These are phyloP conservation scores for Paraphoma sp. DNA, from an alignment of 2,329 filamentous ascomycete species.

Conservation along the genomic window DNA sequence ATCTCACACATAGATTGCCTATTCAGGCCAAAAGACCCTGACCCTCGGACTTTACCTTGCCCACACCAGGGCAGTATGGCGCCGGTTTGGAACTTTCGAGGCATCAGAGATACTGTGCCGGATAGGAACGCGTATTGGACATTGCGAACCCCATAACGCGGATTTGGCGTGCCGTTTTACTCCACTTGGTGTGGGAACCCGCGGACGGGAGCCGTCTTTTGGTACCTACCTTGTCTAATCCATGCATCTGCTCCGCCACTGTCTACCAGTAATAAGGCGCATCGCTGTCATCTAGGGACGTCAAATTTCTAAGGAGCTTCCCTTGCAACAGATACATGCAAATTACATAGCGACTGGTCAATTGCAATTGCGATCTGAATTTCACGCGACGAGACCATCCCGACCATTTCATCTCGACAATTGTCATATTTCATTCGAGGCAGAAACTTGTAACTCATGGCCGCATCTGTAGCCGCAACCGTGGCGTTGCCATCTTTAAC, in stretches of 20 bases:
- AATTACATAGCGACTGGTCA: no score
- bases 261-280: background rate
- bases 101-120: background rate
- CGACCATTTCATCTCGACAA: no score
- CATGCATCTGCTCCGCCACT: background rate
- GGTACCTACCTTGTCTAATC: background rate
- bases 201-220: background rate
- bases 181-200: slow-evolving; percentile 3
- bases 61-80: background rate
- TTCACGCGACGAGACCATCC: no score
- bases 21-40: background rate
- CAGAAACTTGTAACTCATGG: background rate
- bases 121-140: background rate
- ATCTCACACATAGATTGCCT: background rate
- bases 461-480: slow-evolving; percentile 5
- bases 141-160: background rate
- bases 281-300: no score
- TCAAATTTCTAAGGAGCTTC: no score
- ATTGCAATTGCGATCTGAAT: no score
- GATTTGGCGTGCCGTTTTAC: slow-evolving; percentile 5
- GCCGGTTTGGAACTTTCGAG: background rate
- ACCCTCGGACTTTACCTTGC: background rate
- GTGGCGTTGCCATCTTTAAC: slow-evolving; percentile 24
- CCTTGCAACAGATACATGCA: no score
- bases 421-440: no score